Evolutionary conservation across 495 filamentous ascomycete genomes (phyloP), one percentile per base, ranked within the genome.

Genomic region (Aspergillus olivimuriae): DNA sequence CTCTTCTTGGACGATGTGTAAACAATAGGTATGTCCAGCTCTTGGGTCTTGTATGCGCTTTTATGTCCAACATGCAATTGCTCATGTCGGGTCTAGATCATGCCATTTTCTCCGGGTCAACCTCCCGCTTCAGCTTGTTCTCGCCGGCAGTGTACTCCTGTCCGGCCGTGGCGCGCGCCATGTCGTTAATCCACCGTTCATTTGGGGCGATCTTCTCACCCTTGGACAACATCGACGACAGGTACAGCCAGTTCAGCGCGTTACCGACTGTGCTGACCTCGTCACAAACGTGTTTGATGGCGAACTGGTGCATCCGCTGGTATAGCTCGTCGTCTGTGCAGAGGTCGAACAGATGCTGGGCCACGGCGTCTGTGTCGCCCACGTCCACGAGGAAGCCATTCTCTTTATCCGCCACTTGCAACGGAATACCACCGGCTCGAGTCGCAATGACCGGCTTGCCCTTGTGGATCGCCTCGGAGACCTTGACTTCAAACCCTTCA

Each of bases 401-500:
- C 54, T 86, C 77, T 34, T 72, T 71, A 55, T 92, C 61, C 48
- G 82, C 74, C 30, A 94, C 74, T 63, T 94, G 87, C 9, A 94
- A 72, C 0, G 88, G 86, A 39, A 95, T 90, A 4, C 88, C 88
- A 23, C 88, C 88, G 0, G 83, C 83, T 12, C 72, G 72, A 1
- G 84, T 87, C 4, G 85, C 86, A 41, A 95, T 88, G 35, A 90
- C 75, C 2, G 88, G 88, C 9, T 84, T 80, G 17, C 88, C 88
- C 50, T 90, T 88, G 60, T 91, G 87, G 6, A 90, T 71, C 19
- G 86, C 88, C 60, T 94, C 88, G 0, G 84, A 89, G 12, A 94
- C 87, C 64, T 94, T 94, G 43, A 92, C 83, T 58, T 94, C 87
- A 53, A 94, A 94, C 2, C 87, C 88, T 59, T 94, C 88, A 15